A percentile compares a stretch with the other conserved stretches of the same genome.
Evolutionary conservation across 1,284 basidiomycete genomes (phyloP).

Genomic region (Meripilus lineatus): DNA sequence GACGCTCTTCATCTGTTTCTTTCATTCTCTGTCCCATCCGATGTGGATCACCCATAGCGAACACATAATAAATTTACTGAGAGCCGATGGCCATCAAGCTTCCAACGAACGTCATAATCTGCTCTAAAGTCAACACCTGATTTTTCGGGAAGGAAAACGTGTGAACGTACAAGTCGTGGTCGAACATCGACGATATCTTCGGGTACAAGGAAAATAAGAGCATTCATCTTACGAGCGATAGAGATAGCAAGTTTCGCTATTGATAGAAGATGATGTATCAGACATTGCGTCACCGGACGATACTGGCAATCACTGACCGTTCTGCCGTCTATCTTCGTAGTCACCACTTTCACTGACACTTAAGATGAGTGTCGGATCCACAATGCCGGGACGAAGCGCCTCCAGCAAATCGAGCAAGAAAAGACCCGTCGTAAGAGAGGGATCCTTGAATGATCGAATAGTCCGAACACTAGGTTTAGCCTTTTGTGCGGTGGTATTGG

Average conservation of each 20-base stretch:
- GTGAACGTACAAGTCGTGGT: constrained; percentile 64
- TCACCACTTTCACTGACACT: constrained; percentile 59
- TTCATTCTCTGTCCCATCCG: too few relatives aligned
- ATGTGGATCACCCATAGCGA: too few relatives aligned
- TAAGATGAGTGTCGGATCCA: constrained; percentile 84
- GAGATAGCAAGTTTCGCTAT: constrained; percentile 94
- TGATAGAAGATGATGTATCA: too few relatives aligned
- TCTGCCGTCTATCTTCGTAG: constrained; percentile 90
- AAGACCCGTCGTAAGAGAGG: constrained; percentile 82
- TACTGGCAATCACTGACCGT: constrained; percentile 56
- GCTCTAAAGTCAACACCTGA: too few relatives aligned
- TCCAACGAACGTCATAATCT: constrained; percentile 72
- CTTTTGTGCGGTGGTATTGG: constrained; percentile 83
- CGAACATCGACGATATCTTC: constrained; percentile 93
- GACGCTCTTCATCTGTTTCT: too few relatives aligned
- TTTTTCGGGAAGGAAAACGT: background rate
- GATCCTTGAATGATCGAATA: constrained; percentile 94
- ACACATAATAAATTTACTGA: too few relatives aligned
- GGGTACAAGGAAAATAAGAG: constrained; percentile 95
- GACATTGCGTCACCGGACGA: background rate
- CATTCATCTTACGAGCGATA: constrained; percentile 96
- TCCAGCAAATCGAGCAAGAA: constrained; percentile 96
- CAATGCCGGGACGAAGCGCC: constrained; percentile 88
- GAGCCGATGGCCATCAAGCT: constrained; percentile 55
- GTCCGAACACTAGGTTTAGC: constrained; percentile 61